A percentile compares a stretch with the other conserved stretches of the same genome.
These are phyloP conservation scores for Orbilia blumenaviensis DNA, from an alignment of 2,329 filamentous ascomycete genomes.

Conservation along the genomic window DNA sequence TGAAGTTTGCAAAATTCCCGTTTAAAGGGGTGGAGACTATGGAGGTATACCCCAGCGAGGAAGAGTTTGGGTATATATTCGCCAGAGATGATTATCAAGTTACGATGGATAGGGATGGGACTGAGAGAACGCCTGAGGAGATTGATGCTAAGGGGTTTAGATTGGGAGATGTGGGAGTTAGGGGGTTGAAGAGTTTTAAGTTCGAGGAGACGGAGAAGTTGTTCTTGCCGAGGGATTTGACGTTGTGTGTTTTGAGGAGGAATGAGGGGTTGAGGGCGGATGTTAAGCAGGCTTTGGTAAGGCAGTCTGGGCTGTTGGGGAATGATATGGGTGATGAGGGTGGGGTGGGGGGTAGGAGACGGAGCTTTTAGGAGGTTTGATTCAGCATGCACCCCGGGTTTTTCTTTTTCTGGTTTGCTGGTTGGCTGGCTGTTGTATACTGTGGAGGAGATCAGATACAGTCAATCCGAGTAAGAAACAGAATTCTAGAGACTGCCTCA, in stretches of 20 bases:
- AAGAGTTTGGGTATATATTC: not conserved
- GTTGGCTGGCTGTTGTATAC: too few relatives aligned
- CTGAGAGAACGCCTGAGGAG: not conserved
- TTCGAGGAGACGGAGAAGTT: conserved; percentile 1
- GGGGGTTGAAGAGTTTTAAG: not conserved
- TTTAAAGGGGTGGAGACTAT: not conserved
- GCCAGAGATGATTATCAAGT: not conserved
- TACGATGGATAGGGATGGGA: not conserved
- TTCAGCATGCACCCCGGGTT: too few relatives aligned
- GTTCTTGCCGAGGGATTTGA: not conserved
- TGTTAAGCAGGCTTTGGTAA: not conserved
- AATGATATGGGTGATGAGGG: not conserved
- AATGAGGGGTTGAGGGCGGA: not conserved
- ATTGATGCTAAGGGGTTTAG: not conserved
- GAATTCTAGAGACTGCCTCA: too few relatives aligned
- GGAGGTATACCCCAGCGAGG: conserved; percentile 5
- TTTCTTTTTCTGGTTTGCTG: too few relatives aligned
- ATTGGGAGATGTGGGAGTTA: not conserved
- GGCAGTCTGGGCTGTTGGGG: not conserved
- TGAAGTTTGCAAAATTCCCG: not conserved
- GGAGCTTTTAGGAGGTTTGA: not conserved
- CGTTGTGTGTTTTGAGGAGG: not conserved
- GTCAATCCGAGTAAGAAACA: too few relatives aligned
- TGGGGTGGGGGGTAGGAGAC: not conserved
- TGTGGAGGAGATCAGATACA: too few relatives aligned